Evolutionary conservation across 495 filamentous ascomycete species (phyloP).

Genomic region (Physcia stellaris): DNA sequence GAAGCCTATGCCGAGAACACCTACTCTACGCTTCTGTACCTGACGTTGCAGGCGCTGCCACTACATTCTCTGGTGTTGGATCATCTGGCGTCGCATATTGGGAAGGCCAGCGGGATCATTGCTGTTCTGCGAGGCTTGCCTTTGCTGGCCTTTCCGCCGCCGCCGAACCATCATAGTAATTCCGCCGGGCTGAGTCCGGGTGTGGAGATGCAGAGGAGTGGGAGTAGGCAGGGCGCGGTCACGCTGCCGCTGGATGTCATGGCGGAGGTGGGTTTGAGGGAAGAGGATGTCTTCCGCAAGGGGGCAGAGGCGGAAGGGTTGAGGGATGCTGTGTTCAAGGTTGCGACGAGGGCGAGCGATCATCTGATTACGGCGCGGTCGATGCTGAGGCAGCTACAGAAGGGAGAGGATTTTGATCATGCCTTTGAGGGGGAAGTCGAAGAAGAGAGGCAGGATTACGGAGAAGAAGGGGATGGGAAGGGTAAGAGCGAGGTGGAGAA

Average conservation of each 20-base stretch:
- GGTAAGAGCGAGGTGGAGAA: constrained; percentile 41
- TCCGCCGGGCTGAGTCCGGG: constrained; percentile 23
- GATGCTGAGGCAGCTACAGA: constrained; percentile 68
- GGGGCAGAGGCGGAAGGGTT: constrained; percentile 65
- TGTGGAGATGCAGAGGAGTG: constrained; percentile 21
- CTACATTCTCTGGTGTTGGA: constrained; percentile 73
- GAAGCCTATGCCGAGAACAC: constrained; percentile 89
- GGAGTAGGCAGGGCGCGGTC: constrained; percentile 48
- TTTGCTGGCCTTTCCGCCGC: constrained; percentile 62
- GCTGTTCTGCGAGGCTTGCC: constrained; percentile 75
- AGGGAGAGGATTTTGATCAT: constrained; percentile 61
- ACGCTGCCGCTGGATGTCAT: constrained; percentile 82
- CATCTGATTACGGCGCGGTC: constrained; percentile 87
- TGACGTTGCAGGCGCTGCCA: constrained; percentile 64
- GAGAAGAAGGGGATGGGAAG: neutral
- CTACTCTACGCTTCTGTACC: constrained; percentile 85
- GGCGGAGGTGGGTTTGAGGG: constrained; percentile 60
- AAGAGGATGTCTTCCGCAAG: constrained; percentile 78
- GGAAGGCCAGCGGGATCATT: constrained; percentile 80
- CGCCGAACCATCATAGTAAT: constrained; percentile 40
- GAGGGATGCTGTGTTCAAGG: constrained; percentile 77
- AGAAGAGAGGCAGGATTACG: constrained; percentile 52
- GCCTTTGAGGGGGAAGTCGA: constrained; percentile 77
- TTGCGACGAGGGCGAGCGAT: constrained; percentile 87
- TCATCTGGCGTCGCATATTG: constrained; percentile 85